These are phyloP conservation scores for Gloeostereum incarnatum DNA, from an alignment of 768 basidiomycete genomes.

Conservation along the genomic window DNA sequence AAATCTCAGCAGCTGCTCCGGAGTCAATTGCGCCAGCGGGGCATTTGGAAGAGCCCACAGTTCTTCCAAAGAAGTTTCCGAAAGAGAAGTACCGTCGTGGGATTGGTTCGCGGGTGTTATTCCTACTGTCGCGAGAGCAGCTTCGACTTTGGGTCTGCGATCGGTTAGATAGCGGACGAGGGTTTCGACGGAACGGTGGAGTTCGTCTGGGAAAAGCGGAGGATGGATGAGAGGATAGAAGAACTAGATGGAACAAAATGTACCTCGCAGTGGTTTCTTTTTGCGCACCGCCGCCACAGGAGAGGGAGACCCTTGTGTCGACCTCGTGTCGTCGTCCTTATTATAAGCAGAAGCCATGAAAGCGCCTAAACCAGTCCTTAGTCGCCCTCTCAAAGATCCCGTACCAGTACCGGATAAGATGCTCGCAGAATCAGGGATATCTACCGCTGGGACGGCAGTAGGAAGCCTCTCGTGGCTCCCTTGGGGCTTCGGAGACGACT, in stretches of 20 bases:
- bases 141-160: constrained; percentile 76
- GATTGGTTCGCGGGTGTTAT: constrained; percentile 63
- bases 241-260: neutral
- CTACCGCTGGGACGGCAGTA: no score
- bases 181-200: constrained; percentile 74
- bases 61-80: constrained; percentile 62
- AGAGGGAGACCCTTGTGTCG: constrained; percentile 23
- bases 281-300: constrained; percentile 19
- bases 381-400: constrained; percentile 36
- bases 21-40: constrained; percentile 60
- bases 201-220: constrained; percentile 24
- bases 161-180: constrained; percentile 85
- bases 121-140: constrained; percentile 61
- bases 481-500: no score
- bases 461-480: no score
- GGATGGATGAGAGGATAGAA: neutral
- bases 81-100: constrained; percentile 58
- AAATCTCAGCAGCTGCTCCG: constrained; percentile 79
- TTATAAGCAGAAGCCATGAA: constrained; percentile 29
- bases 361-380: constrained; percentile 49
- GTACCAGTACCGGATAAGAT: constrained; percentile 22
- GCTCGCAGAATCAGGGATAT: no score
- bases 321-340: constrained; percentile 61
- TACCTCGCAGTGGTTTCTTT: constrained; percentile 7
- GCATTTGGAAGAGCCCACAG: constrained; percentile 73